A percentile compares a stretch with the other conserved stretches of the same genome.
Conservation (phyloP, 768 basidiomycete species). For the Termitomyces sp. region DNA sequence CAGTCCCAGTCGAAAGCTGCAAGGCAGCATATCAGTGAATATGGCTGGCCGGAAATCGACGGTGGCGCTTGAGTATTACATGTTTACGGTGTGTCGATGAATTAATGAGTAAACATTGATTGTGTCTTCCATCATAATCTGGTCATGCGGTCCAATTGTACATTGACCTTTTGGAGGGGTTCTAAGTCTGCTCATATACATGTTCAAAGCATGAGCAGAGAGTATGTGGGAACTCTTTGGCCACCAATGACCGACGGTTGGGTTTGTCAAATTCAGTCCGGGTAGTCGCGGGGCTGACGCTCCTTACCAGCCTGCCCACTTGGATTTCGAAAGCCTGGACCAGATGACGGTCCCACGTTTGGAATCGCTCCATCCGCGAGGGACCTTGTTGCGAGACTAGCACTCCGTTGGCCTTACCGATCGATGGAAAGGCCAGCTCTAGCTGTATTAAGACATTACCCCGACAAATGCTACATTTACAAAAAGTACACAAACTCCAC, state of each 20-base stretch:
- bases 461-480: not conserved
- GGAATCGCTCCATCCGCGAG: no score
- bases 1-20: slow-evolving; percentile 16
- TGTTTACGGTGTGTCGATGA: not conserved
- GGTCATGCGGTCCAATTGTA: no score
- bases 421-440: not conserved
- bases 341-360: no score
- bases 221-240: no score
- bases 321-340: no score
- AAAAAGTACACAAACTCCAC: not conserved
- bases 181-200: no score
- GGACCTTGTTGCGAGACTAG: not conserved
- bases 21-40: slow-evolving; percentile 18
- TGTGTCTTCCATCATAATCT: not conserved
- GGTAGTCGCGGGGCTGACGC: no score
- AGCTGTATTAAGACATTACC: not conserved
- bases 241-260: no score
- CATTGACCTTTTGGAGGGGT: no score
- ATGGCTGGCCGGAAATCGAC: slow-evolving; percentile 22
- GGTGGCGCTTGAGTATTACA: slow-evolving; percentile 5
- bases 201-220: no score
- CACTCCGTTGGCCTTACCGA: not conserved
- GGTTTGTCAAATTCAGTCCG: no score
- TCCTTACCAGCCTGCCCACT: no score
- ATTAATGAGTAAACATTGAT: not conserved